A percentile compares a stretch with the other conserved stretches of the same genome.
phyloP scores from a whole-genome alignment of 106 monocot genomes.

The Acorus calamus region DNA sequence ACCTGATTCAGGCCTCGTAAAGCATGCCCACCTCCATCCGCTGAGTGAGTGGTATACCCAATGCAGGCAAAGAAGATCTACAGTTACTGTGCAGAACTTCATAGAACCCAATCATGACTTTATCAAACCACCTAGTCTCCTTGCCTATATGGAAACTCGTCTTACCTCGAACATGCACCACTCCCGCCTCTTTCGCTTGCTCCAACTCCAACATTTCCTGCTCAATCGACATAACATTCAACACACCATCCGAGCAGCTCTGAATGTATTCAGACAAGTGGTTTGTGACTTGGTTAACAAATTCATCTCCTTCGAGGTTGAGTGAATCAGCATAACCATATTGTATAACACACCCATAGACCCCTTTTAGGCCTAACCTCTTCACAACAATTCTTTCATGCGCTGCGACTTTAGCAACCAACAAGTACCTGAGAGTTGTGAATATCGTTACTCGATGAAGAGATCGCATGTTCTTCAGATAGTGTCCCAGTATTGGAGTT shows the following conservation, averaged over 20 bases:
- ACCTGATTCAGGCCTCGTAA: conserved; percentile 25
- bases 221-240: neutral
- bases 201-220: conserved; percentile 37
- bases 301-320: conserved; percentile 28
- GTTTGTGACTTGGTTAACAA: conserved; percentile 29
- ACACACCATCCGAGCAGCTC: conserved; percentile 4
- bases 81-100: conserved; percentile 63
- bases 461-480: conserved; percentile 40
- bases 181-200: conserved; percentile 24
- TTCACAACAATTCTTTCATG: conserved; percentile 31
- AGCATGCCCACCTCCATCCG: conserved; percentile 68
- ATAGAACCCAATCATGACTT: conserved; percentile 58
- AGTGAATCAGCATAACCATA: conserved; percentile 55
- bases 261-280: conserved; percentile 25
- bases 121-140: conserved; percentile 32
- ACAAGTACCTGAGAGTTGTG: conserved; percentile 35
- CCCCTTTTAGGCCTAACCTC: conserved; percentile 31
- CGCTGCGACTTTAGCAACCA: conserved; percentile 42
- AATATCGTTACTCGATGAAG: conserved; percentile 53
- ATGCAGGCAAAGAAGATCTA: conserved; percentile 45
- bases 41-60: conserved; percentile 41
- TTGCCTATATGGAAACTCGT: conserved; percentile 40
- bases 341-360: conserved; percentile 49
- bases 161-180: conserved; percentile 68
- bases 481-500: conserved; percentile 55